Evolutionary conservation across 345 rosid genomes (phyloP).

Genomic region (Microthlaspi erraticum): DNA sequence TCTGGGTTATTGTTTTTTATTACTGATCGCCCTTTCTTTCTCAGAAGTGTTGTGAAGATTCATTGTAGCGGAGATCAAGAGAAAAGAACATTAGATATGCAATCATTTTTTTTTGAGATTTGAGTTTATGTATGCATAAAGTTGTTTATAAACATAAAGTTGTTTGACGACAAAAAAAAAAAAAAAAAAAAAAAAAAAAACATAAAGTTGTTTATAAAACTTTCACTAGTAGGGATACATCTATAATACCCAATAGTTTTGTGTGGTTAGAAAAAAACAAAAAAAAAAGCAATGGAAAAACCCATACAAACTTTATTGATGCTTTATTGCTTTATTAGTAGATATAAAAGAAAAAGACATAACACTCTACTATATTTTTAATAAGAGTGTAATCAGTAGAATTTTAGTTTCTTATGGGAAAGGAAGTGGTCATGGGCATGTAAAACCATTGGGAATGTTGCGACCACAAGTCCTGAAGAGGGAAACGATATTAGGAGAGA

Average conservation of each 20-base stretch:
- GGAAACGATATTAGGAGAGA: constrained; percentile 10
- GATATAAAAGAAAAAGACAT: constrained; percentile 4
- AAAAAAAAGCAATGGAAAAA: neutral
- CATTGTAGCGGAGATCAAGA: neutral
- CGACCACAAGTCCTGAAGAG: constrained; percentile 28
- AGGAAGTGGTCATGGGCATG: constrained; percentile 29
- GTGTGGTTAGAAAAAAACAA: neutral
- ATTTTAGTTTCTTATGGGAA: neutral
- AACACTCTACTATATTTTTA: neutral
- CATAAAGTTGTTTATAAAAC: neutral
- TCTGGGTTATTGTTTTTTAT: neutral
- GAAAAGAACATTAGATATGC: neutral
- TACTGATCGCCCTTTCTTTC: neutral
- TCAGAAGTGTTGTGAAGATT: neutral
- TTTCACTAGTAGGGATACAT: neutral
- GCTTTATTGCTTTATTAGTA: constrained; percentile 9
- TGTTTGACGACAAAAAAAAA: too few relatives aligned
- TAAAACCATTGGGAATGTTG: constrained; percentile 17
- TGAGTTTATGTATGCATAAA: neutral
- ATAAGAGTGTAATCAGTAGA: neutral
- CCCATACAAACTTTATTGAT: constrained; percentile 3
- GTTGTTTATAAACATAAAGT: too few relatives aligned
- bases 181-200: too few relatives aligned
- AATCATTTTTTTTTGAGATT: constrained; percentile 1
- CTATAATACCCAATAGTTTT: neutral